Conservation (phyloP, 768 basidiomycete genomes). For the Trametes cingulata region DNA sequence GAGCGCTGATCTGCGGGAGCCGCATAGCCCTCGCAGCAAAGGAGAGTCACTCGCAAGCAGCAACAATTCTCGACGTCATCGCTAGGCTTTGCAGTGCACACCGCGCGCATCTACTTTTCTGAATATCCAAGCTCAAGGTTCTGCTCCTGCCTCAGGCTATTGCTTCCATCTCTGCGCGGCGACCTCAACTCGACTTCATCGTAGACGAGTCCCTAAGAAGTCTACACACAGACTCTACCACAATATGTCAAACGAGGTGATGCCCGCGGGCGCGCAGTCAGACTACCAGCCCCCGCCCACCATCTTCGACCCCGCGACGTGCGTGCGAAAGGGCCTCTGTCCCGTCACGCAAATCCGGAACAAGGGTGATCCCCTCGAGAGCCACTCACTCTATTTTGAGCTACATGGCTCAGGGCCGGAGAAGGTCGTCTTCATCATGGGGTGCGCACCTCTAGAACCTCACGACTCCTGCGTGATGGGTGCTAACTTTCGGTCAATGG, state of each 20-base stretch:
- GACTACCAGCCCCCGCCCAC: constrained; percentile 32
- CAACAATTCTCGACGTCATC: too few species aligned
- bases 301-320: constrained; percentile 61
- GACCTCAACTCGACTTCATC: too few species aligned
- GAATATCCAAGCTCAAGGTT: too few species aligned
- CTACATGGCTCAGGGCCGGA: constrained; percentile 67
- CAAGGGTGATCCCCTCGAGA: constrained; percentile 53
- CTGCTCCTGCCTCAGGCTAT: not conserved
- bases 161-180: not conserved
- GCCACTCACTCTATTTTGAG: constrained; percentile 79
- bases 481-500: not conserved
- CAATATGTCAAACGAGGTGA: constrained; percentile 11
- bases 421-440: constrained; percentile 80
- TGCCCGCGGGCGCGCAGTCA: constrained; percentile 1
- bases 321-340: constrained; percentile 72
- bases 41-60: too few species aligned
- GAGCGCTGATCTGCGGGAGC: too few species aligned
- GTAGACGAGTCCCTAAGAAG: too few species aligned
- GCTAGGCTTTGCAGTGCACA: not conserved
- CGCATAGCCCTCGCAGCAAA: too few species aligned
- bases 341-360: constrained; percentile 58
- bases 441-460: constrained; percentile 35
- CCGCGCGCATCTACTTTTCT: too few species aligned
- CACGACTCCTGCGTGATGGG: not conserved
- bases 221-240: too few species aligned